Conservation (phyloP, 129 eudicot genomes). For the Heracleum sosnowskyi region DNA sequence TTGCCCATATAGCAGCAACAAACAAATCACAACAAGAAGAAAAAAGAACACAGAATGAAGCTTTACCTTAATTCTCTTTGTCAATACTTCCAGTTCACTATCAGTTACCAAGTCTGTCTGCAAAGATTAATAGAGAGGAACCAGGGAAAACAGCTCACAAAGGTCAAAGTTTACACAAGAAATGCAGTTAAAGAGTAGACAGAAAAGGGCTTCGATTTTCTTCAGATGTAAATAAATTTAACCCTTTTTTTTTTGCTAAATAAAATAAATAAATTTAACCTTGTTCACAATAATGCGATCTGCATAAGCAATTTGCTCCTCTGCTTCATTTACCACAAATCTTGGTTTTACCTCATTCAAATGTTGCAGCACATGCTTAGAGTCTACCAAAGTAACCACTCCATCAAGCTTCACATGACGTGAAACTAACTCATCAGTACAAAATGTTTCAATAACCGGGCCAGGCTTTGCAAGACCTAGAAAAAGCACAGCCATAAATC, state of each 20-base stretch:
- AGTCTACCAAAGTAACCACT: slow-evolving; percentile 93
- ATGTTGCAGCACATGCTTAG: slow-evolving; percentile 72
- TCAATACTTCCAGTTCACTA: slow-evolving; percentile 51
- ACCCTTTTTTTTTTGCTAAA: too few species aligned
- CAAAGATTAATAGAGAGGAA: slow-evolving; percentile 10
- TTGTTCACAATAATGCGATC: slow-evolving; percentile 92
- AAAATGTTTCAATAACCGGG: slow-evolving; percentile 95
- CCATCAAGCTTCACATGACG: slow-evolving; percentile 93
- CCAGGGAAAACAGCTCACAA: not conserved
- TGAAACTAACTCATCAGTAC: slow-evolving; percentile 76
- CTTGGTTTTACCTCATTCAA: slow-evolving; percentile 91
- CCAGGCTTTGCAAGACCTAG: slow-evolving; percentile 98
- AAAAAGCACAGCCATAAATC: slow-evolving; percentile 2
- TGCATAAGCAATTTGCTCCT: slow-evolving; percentile 95
- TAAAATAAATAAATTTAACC: slow-evolving; percentile 26
- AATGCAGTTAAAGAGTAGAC: not conserved
- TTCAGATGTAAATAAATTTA: not conserved
- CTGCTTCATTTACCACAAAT: slow-evolving; percentile 93
- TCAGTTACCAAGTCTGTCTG: slow-evolving; percentile 77
- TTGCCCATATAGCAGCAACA: not conserved
- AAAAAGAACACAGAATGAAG: not conserved
- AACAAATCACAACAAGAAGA: not conserved
- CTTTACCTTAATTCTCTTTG: slow-evolving; percentile 63
- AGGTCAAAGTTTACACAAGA: not conserved
- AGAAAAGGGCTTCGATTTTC: not conserved